Base-by-base conservation (phyloP, 345 rosid species). In the Brassica carinata region DNA sequence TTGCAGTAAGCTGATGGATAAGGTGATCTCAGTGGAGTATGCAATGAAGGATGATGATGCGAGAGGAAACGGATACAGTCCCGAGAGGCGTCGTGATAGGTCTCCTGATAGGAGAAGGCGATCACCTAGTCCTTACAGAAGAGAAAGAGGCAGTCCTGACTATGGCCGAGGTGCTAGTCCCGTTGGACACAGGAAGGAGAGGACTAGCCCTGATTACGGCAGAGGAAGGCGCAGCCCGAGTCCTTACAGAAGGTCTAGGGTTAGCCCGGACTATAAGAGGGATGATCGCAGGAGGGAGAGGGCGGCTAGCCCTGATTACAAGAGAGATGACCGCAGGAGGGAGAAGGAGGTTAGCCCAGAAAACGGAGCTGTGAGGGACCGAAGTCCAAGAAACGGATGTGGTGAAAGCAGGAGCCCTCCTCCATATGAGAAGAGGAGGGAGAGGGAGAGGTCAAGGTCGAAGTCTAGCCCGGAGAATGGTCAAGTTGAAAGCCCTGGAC, bases 21-120 rank as follows among this genome's bases (percentile, higher is more conserved):
- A 91, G 62, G 93, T 91, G 66, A 95, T 95, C 79, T 91, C 96
- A 2, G 99, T 95, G 72, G 99, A 93, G 86, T 95, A 89, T 90
- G 98, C 99, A 0, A 88, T 79, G 69, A 91, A 96, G 65, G 98
- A 95, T 88, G 99, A 91, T 66, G 98, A 90, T 83, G 96, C 91
- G 0, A 86, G 86, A 68, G 88, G 64, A 73, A 87, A 84, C 64
- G 96, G 94, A 7, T 67, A 86, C 57, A 90, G 92, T 74, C 94
- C 97, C 72, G 98, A 90, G 5, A 86, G 94, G 82, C 82, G 64
- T 17, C 93, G 89, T 74, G 92, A 86, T 63, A 89, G 97, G 83
- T 93, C 96, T 18, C 94, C 90, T 19, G 97, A 89, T 2, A 85
- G 92, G 85, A 86, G 92, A 81, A 89, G 90, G 85, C 85, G 90